These are phyloP conservation scores for Beta lomatogona DNA, from an alignment of 179 eudicot genomes.

Conservation along the genomic window DNA sequence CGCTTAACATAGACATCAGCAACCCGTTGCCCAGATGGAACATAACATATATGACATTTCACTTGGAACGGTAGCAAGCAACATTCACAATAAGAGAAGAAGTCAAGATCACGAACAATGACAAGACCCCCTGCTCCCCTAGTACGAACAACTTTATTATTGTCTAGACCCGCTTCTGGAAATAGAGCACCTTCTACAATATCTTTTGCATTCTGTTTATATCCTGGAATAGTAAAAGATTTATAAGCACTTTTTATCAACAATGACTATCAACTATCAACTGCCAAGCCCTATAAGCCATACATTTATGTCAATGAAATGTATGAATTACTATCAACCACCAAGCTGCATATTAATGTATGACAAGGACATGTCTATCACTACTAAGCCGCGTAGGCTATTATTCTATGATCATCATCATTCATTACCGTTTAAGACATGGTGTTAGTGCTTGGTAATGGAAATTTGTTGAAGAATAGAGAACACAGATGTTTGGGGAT, in stretches of 20 bases:
- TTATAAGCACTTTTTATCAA: slow-evolving; percentile 4
- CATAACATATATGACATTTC: slow-evolving; percentile 71
- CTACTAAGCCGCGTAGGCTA: too few species aligned
- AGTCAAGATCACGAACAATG: slow-evolving; percentile 79
- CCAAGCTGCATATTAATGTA: not conserved
- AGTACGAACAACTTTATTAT: slow-evolving; percentile 57
- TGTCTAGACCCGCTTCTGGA: slow-evolving; percentile 80
- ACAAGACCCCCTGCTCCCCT: slow-evolving; percentile 92
- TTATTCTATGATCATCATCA: too few species aligned
- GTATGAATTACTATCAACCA: not conserved
- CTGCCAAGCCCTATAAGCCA: too few species aligned
- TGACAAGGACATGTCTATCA: too few species aligned
- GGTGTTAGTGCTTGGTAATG: too few species aligned
- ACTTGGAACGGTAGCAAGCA: slow-evolving; percentile 89
- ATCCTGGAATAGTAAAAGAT: slow-evolving; percentile 50
- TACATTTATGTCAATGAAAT: not conserved
- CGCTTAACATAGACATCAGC: slow-evolving; percentile 78
- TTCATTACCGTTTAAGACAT: too few species aligned
- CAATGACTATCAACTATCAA: not conserved
- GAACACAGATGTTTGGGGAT: too few species aligned
- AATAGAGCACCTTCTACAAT: slow-evolving; percentile 86
- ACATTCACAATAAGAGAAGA: slow-evolving; percentile 82
- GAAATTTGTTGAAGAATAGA: too few species aligned
- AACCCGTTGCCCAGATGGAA: not conserved
- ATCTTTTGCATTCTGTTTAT: slow-evolving; percentile 63